A percentile compares a stretch with the other conserved stretches of the same genome.
Evolutionary conservation across 225 moss, liverwort and hornwort genomes (phyloP).

Genomic region (Polytrichum commune): DNA sequence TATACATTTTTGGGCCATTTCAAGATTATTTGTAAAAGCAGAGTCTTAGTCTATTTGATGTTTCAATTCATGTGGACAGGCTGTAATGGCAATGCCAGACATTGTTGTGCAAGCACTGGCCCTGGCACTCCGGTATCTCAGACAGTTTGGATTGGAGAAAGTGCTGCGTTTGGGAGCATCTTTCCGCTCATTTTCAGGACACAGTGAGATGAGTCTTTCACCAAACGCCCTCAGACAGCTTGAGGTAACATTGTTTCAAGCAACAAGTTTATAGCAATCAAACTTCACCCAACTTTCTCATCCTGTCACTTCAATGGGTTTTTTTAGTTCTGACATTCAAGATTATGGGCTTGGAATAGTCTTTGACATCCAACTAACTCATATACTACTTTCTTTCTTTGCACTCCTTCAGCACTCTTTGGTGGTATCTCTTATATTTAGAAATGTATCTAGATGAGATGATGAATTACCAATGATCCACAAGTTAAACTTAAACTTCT

Average conservation of each 20-base stretch:
- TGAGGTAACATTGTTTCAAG: constrained; percentile 49
- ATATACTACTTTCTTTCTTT: too few relatives aligned
- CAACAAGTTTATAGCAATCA: background rate
- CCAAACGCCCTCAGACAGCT: constrained; percentile 93
- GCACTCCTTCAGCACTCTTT: background rate
- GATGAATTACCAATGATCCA: too few relatives aligned
- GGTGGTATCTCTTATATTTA: too few relatives aligned
- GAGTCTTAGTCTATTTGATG: too few relatives aligned
- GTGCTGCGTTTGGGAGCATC: constrained; percentile 65
- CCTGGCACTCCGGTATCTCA: constrained; percentile 80
- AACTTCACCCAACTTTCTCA: too few relatives aligned
- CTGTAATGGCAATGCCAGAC: constrained; percentile 79
- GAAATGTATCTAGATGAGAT: too few relatives aligned
- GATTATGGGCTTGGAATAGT: too few relatives aligned
- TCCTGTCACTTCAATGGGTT: too few relatives aligned
- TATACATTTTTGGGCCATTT: too few relatives aligned
- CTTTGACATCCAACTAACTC: too few relatives aligned
- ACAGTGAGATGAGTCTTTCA: constrained; percentile 85
- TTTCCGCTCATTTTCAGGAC: constrained; percentile 74
- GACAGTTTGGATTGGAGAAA: constrained; percentile 86
- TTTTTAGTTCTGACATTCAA: too few relatives aligned
- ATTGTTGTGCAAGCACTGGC: constrained; percentile 89
- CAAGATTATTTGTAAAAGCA: too few relatives aligned
- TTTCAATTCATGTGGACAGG: constrained; percentile 29
- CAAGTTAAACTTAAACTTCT: background rate